Conservation (phyloP, 2,329 filamentous ascomycete genomes). For the Trichophyton schoenleinii region DNA sequence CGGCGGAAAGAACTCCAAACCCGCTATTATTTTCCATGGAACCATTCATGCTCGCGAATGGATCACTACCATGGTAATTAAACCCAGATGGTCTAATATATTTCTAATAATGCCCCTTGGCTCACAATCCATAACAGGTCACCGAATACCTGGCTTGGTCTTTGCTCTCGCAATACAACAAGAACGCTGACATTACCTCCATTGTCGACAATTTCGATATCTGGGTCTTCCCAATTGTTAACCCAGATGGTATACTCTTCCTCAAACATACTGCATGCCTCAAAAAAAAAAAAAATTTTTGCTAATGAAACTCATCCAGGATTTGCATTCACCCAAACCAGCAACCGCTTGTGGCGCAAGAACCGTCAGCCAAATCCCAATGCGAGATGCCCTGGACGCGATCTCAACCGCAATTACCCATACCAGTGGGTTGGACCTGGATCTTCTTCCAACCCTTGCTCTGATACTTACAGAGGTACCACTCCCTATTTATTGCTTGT, state of each 20-base stretch:
- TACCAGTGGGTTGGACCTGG: constrained; percentile 38
- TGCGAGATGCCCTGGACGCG: constrained; percentile 36
- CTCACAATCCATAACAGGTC: constrained; percentile 1
- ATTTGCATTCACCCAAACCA: constrained; percentile 47
- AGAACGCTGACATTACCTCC: constrained; percentile 24
- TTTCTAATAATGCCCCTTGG: background rate
- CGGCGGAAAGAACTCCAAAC: constrained; percentile 34
- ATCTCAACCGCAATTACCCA: constrained; percentile 50
- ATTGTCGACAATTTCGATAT: constrained; percentile 53
- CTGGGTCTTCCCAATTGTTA: constrained; percentile 52
- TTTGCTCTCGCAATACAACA: constrained; percentile 38
- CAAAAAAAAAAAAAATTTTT: too few species aligned
- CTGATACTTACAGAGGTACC: constrained; percentile 34
- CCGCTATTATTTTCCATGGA: constrained; percentile 45
- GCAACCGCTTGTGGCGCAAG: constrained; percentile 51
- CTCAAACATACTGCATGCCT: background rate
- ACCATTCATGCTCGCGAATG: constrained; percentile 51
- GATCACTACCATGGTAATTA: constrained; percentile 42
- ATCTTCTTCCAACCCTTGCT: constrained; percentile 41
- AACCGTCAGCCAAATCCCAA: constrained; percentile 38
- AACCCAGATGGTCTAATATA: background rate
- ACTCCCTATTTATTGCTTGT: background rate
- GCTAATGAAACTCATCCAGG: constrained; percentile 25
- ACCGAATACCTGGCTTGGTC: constrained; percentile 42
- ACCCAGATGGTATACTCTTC: constrained; percentile 43